phyloP scores from a whole-genome alignment of 495 filamentous ascomycete species.

The Lindgomyces ingoldianus region DNA sequence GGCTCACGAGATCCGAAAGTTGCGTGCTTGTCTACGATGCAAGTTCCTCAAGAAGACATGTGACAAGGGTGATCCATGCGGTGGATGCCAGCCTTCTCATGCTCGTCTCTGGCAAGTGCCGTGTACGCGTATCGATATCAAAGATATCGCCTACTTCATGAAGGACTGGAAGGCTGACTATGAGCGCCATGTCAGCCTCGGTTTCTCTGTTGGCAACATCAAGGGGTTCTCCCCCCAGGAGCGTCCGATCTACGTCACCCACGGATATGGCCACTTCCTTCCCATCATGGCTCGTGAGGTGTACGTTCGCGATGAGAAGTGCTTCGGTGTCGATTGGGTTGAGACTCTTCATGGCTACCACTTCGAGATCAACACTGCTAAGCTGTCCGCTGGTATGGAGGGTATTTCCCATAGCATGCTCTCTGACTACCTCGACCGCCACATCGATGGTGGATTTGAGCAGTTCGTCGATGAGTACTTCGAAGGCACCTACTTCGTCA shows the following conservation, averaged over 20 bases:
- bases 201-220: conserved; percentile 88
- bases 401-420: conserved; percentile 74
- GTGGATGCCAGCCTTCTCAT: conserved; percentile 88
- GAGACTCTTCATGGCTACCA: conserved; percentile 72
- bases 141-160: conserved; percentile 96
- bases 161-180: conserved; percentile 97
- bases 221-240: conserved; percentile 85
- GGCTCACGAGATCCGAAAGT: conserved; percentile 88
- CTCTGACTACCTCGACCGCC: conserved; percentile 86
- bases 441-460: conserved; percentile 86
- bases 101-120: conserved; percentile 93
- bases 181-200: conserved; percentile 81
- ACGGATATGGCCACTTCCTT: conserved; percentile 85
- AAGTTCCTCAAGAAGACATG: conserved; percentile 98
- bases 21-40: conserved; percentile 89
- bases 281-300: conserved; percentile 90
- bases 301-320: conserved; percentile 85
- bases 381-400: conserved; percentile 78
- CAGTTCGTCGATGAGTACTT: conserved; percentile 92
- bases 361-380: conserved; percentile 82
- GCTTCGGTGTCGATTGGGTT: conserved; percentile 88
- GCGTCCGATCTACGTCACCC: conserved; percentile 55
- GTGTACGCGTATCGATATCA: conserved; percentile 94
- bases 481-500: conserved; percentile 88
- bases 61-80: conserved; percentile 91